Evolutionary conservation across 2,329 filamentous ascomycete species (phyloP), one percentile per base, ranked within the genome.

Genomic region (Mycogone perniciosa): DNA sequence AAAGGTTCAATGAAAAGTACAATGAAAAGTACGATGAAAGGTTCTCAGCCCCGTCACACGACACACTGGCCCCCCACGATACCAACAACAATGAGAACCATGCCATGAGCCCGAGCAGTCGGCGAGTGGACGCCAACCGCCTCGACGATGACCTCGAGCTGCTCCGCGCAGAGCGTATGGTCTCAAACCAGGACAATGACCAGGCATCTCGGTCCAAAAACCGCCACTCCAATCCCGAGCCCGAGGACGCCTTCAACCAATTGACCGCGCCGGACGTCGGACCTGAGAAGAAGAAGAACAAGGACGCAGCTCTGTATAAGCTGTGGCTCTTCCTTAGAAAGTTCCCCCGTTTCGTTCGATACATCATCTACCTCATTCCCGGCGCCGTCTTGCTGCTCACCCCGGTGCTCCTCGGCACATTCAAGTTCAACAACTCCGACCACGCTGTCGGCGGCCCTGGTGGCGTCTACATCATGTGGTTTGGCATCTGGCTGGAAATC

Each of bases 401-500:
- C 6, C 76, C 76, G 1, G 66, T 77, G 7, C 61, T 79, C 6
- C 62, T 76, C 37, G 75, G 72, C 27, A 60, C 63, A 10, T 67
- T 69, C 31, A 71, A 63, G n/a, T 65, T 71, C 29, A 59, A 68
- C n/a, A 52, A 67, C 2, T 57, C 65, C 4, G 62, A 64, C n/a
- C 62, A 68, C 9, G 64, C 85, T 2, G 81, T 79, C 9, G 78
- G 77, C 6, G 77, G 77, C 2, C 79, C 86, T 3, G 89, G 89
- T 1, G 89, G 86, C 20, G 89, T 96, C 0, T 64, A 82, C 55
- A 72, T 96, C 41, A 73, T 89, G 53, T 97, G 92, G 92, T 96
- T 97, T 63, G 88, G 88, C 31, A 89, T 96, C 55, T 97, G 92
- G 92, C 77, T 96, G 13, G 88, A 96, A 67, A 89, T 96, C 39